Base-by-base conservation (phyloP, 768 basidiomycete species). In the Leccinum disarticulatum region DNA sequence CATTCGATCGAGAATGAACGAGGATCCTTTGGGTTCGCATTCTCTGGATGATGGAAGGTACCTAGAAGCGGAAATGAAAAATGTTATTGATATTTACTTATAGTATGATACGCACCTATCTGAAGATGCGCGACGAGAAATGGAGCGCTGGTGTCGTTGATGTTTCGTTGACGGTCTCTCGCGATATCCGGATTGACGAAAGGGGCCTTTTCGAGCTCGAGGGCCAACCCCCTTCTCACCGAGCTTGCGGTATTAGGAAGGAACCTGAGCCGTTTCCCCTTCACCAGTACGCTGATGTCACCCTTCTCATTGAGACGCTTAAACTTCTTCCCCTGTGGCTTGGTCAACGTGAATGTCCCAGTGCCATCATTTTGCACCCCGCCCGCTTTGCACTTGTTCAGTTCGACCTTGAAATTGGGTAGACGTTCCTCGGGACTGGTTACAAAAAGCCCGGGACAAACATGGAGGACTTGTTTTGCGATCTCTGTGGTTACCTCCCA, bases 1-100 rank as follows among this genome's bases (percentile, higher is more conserved):
- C 85, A 90, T 72, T 93, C 91, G 4, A 85, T 74, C 0, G 89
- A 91, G 69, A 88, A 93, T 3, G 78, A 76, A 9, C 85, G 81
- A 17, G 78, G 71, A 17, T 65, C 65, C 48, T 72, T 72, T 8
- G 67, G 73, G 8, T 62, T 28, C 27, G 70, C 65, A 43, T 33
- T 51, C n/a, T 19, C 28, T 2, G 72, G 64, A 13, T 64, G 68
- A 58, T 75, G 75, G 35, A 72, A 75, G 6, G 54, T 62, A 10
- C 73, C 73, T 73, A 27, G 27, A 31, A 28, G 33, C 25, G 9
- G 30, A 62, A 19, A 36, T 14, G 41, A 47, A 64, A 6, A 7
- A 53, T 22, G 56, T 33, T n/a, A 14, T 51, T 22, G 8, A 5
- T 17, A 47, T 38, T 46, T 22, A 33, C 13, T 41, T 59, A 41